These are phyloP conservation scores for Wallacemonas collosoma DNA, from an alignment of 208 protist genomes.

Conservation along the genomic window DNA sequence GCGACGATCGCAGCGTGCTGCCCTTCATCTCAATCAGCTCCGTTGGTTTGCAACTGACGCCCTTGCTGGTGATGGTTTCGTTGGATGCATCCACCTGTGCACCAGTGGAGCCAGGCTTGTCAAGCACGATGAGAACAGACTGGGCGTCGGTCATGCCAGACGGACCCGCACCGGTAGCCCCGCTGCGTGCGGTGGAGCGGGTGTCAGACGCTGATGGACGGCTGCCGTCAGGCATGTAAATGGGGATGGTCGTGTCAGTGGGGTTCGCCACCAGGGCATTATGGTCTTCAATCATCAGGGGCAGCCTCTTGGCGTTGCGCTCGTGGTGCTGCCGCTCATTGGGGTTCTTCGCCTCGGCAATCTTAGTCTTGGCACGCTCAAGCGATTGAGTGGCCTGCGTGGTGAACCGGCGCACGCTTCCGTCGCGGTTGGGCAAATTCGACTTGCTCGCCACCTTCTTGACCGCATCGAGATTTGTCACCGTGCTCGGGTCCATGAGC, in stretches of 20 bases:
- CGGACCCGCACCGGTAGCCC: not conserved
- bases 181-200: not conserved
- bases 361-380: slow-evolving; percentile 23
- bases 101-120: not conserved
- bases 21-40: slow-evolving; percentile 39
- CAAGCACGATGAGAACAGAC: slow-evolving; percentile 5
- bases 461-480: slow-evolving; percentile 26
- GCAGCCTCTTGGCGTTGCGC: slow-evolving; percentile 22
- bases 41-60: slow-evolving; percentile 19
- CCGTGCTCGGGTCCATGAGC: slow-evolving; percentile 21
- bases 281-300: slow-evolving; percentile 42
- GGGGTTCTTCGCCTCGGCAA: slow-evolving; percentile 19
- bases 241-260: slow-evolving; percentile 23
- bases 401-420: slow-evolving; percentile 51
- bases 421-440: slow-evolving; percentile 46
- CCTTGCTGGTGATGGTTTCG: slow-evolving; percentile 3
- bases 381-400: slow-evolving; percentile 45
- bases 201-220: not conserved
- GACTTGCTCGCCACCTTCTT: slow-evolving; percentile 38
- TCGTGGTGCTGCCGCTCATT: slow-evolving; percentile 26
- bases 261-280: slow-evolving; percentile 21
- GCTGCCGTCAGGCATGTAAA: slow-evolving; percentile 30
- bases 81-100: slow-evolving; percentile 20
- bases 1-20: slow-evolving; percentile 27
- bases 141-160: slow-evolving; percentile 4